phyloP scores from a whole-genome alignment of 768 basidiomycete species.

The Fibroporia radiculosa region DNA sequence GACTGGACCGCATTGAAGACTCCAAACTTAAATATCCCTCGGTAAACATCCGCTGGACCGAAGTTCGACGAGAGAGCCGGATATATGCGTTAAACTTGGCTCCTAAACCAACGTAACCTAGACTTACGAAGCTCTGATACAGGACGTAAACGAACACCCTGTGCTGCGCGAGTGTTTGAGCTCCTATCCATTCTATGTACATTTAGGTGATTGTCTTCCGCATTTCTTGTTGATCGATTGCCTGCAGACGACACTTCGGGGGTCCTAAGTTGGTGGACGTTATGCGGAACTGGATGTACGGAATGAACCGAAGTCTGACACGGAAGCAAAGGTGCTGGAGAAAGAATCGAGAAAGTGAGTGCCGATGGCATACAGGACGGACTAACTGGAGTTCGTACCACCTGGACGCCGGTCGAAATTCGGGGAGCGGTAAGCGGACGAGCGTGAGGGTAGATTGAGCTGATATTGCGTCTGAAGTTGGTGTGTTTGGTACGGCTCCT shows the following conservation, averaged over 20 bases:
- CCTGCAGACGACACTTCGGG: not conserved
- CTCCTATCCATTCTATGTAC: slow-evolving; percentile 5
- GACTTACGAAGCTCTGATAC: slow-evolving; percentile 68
- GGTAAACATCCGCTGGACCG: slow-evolving; percentile 69
- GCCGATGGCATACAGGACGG: no score
- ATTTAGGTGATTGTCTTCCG: not conserved
- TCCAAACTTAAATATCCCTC: slow-evolving; percentile 77
- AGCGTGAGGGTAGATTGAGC: not conserved
- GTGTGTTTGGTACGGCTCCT: slow-evolving; percentile 1
- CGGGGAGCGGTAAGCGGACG: not conserved
- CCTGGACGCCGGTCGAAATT: not conserved
- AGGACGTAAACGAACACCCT: slow-evolving; percentile 51
- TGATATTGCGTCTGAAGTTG: not conserved
- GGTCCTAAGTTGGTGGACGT: not conserved
- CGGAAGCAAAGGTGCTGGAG: not conserved
- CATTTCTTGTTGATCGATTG: not conserved
- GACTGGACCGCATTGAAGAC: slow-evolving; percentile 92
- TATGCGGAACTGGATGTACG: not conserved
- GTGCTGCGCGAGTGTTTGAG: slow-evolving; percentile 28
- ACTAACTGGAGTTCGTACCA: slow-evolving; percentile 1
- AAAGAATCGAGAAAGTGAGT: no score
- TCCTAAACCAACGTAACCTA: not conserved
- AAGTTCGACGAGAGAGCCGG: slow-evolving; percentile 4
- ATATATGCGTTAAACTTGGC: slow-evolving; percentile 1
- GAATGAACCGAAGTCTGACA: not conserved